Conservation (phyloP, 129 eudicot genomes). For the Helichrysum umbraculigerum region DNA sequence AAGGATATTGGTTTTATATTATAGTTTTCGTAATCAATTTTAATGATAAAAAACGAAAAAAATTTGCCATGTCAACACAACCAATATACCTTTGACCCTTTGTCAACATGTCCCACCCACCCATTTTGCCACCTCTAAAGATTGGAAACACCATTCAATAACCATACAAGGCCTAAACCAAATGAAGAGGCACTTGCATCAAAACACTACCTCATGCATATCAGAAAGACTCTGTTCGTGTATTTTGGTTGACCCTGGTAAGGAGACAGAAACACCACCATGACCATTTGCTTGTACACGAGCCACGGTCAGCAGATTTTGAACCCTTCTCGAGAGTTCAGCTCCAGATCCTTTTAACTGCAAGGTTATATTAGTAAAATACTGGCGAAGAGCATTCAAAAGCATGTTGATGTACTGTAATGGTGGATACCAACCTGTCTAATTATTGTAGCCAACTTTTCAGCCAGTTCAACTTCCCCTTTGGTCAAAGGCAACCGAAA, state of each 20-base stretch:
- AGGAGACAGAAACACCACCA: constrained; percentile 60
- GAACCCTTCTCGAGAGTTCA: constrained; percentile 94
- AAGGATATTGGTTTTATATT: neutral
- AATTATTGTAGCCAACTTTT: constrained; percentile 73
- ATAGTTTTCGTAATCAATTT: neutral
- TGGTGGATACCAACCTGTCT: constrained; percentile 60
- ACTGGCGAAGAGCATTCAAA: neutral
- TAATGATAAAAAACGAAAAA: neutral
- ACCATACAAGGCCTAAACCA: neutral
- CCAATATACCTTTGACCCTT: neutral
- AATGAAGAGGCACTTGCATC: neutral
- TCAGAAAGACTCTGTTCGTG: constrained; percentile 84
- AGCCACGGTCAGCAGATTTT: constrained; percentile 72
- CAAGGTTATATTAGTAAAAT: constrained; percentile 31
- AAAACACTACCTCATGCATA: constrained; percentile 83
- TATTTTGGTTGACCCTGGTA: constrained; percentile 92
- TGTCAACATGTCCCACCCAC: neutral
- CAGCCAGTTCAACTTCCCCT: constrained; percentile 97
- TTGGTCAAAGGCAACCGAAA: constrained; percentile 84
- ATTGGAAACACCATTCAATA: neutral
- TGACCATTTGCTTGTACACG: constrained; percentile 85
- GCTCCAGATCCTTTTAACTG: constrained; percentile 98
- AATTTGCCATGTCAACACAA: neutral
- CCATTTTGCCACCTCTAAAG: constrained; percentile 3
- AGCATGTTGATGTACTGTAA: constrained; percentile 12